Percentiles rank a stretch among this genome's conserved stretches.
These are phyloP conservation scores for Myxozyma nipponensis DNA, from an alignment of 805 yeast genomes.

Conservation along the genomic window DNA sequence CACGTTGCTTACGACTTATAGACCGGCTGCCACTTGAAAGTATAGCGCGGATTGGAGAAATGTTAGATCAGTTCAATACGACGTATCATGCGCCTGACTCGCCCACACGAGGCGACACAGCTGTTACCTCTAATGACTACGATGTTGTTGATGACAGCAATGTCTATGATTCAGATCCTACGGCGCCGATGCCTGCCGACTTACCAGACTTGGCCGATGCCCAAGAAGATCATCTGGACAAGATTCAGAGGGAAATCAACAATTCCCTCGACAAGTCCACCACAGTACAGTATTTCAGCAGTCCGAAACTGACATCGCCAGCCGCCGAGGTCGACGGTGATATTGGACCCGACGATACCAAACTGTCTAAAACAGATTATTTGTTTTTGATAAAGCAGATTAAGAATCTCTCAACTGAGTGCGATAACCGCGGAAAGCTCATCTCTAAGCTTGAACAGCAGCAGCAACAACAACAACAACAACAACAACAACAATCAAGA, in stretches of 20 bases:
- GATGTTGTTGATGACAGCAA: too few relatives aligned
- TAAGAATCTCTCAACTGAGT: constrained; percentile 10
- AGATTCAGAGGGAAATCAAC: not conserved
- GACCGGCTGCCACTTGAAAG: not conserved
- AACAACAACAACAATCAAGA: not conserved
- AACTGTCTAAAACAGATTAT: constrained; percentile 7
- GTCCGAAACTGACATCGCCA: too few relatives aligned
- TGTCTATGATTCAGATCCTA: too few relatives aligned
- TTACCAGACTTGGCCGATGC: too few relatives aligned
- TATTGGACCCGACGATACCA: not conserved
- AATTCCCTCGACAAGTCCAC: not conserved
- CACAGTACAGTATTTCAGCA: not conserved
- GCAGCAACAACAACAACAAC: not conserved
- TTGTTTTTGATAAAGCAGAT: constrained; percentile 16
- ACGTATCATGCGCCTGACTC: not conserved
- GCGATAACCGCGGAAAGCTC: constrained; percentile 14
- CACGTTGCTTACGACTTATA: too few relatives aligned
- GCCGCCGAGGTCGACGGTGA: not conserved
- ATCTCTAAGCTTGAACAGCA: constrained; percentile 6
- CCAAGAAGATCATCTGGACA: not conserved
- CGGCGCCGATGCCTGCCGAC: too few relatives aligned
- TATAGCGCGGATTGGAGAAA: not conserved
- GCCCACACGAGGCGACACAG: not conserved
- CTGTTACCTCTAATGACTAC: too few relatives aligned
- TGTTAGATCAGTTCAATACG: not conserved